These are phyloP conservation scores for Yarrowia keelungensis DNA, from an alignment of 805 yeast species.

Conservation along the genomic window DNA sequence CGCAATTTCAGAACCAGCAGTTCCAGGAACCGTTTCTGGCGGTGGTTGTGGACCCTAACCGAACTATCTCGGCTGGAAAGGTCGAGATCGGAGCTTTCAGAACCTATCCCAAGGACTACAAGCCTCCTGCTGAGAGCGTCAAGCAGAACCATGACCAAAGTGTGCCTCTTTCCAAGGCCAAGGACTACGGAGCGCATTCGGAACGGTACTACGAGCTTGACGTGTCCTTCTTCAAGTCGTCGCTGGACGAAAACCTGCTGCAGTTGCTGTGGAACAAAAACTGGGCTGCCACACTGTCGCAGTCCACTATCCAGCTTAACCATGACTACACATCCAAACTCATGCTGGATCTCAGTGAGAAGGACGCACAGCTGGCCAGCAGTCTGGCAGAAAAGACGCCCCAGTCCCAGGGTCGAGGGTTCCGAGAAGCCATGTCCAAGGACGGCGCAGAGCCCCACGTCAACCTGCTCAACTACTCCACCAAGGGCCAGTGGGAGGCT, in stretches of 20 bases:
- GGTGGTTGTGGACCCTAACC: constrained; percentile 82
- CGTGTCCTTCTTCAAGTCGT: constrained; percentile 64
- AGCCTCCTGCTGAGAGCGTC: constrained; percentile 40
- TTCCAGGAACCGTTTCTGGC: constrained; percentile 94
- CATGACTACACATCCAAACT: constrained; percentile 46
- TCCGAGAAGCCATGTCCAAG: constrained; percentile 36
- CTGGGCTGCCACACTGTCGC: constrained; percentile 56
- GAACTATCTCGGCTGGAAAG: constrained; percentile 64
- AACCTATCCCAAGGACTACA: constrained; percentile 59
- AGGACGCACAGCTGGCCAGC: constrained; percentile 42
- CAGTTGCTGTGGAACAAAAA: constrained; percentile 55
- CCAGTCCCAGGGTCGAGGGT: constrained; percentile 21
- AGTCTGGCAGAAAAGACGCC: constrained; percentile 5
- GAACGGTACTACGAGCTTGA: constrained; percentile 71
- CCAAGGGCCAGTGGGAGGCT: constrained; percentile 36
- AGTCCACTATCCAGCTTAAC: constrained; percentile 45
- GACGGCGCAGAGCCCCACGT: constrained; percentile 23
- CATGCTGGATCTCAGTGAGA: constrained; percentile 46
- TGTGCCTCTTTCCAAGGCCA: constrained; percentile 60
- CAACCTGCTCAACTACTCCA: constrained; percentile 7
- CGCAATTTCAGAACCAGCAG: constrained; percentile 82
- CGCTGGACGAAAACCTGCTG: constrained; percentile 58
- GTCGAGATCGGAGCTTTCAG: constrained; percentile 91
- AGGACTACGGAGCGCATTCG: constrained; percentile 75
- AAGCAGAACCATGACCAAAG: constrained; percentile 41